phyloP scores from a whole-genome alignment of 805 yeast species.

The Suhomyces sp. region DNA sequence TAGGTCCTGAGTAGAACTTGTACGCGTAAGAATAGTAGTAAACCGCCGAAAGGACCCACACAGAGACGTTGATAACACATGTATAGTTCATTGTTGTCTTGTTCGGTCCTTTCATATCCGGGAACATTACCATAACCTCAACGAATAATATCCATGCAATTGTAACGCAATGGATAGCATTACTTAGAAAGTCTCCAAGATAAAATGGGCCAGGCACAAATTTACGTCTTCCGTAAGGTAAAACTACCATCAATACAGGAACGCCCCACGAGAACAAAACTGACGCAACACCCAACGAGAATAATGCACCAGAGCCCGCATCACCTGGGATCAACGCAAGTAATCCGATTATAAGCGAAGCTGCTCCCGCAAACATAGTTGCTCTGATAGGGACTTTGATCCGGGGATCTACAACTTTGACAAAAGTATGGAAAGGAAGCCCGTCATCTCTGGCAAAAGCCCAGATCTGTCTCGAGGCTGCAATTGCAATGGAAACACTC shows the following conservation, averaged over 20 bases:
- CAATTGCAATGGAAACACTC: conserved; percentile 62
- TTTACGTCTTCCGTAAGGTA: conserved; percentile 47
- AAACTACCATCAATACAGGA: conserved; percentile 51
- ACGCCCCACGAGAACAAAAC: conserved; percentile 61
- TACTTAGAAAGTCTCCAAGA: conserved; percentile 50
- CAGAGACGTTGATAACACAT: conserved; percentile 58
- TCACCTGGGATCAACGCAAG: conserved; percentile 55
- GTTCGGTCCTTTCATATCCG: conserved; percentile 42
- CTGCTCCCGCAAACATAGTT: conserved; percentile 49
- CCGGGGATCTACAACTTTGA: conserved; percentile 55
- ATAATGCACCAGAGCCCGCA: conserved; percentile 62
- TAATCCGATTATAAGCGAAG: conserved; percentile 53
- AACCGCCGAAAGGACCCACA: conserved; percentile 51
- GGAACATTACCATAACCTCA: conserved; percentile 61
- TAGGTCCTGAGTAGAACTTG: conserved; percentile 58
- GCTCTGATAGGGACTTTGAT: conserved; percentile 67
- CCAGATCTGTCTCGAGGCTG: conserved; percentile 69
- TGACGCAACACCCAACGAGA: conserved; percentile 61
- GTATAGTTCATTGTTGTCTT: conserved; percentile 66
- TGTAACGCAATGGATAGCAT: conserved; percentile 45
- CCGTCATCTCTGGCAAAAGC: conserved; percentile 79
- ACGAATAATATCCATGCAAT: conserved; percentile 50
- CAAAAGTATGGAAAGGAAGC: conserved; percentile 52
- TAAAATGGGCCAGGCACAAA: conserved; percentile 68
- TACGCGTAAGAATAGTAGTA: conserved; percentile 55